phyloP scores from a whole-genome alignment of 768 basidiomycete genomes.

The Clitopilus hobsonii region DNA sequence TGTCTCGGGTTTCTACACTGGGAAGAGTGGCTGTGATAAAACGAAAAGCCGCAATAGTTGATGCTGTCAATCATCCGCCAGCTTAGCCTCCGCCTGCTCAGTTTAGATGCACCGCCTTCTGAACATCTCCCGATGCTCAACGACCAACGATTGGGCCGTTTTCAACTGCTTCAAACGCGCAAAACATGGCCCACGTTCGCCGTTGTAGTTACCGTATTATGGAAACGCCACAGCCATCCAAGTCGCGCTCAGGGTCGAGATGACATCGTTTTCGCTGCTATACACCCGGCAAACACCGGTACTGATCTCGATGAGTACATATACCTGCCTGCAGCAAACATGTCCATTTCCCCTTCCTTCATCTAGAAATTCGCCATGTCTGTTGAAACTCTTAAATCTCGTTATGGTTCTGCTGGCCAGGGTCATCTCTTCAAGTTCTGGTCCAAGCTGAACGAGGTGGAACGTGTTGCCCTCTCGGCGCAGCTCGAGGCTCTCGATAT shows the following conservation, averaged over 20 bases:
- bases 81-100: background rate
- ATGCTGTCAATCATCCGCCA: background rate
- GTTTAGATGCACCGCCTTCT: background rate
- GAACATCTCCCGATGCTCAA: background rate
- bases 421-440: conserved; percentile 89
- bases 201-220: background rate
- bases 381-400: conserved; percentile 49
- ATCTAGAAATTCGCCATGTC: conserved; percentile 39
- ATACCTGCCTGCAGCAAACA: background rate
- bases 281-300: conserved; percentile 16
- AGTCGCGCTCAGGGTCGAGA: background rate
- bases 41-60: background rate
- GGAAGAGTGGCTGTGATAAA: background rate
- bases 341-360: conserved; percentile 5
- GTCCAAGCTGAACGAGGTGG: conserved; percentile 58
- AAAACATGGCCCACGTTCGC: background rate
- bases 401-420: conserved; percentile 80
- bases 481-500: conserved; percentile 85
- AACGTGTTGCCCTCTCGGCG: conserved; percentile 56
- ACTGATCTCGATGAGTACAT: conserved; percentile 3
- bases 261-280: background rate
- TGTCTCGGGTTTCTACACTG: background rate
- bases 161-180: background rate
- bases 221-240: background rate
- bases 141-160: background rate